Base-by-base conservation (phyloP, 768 basidiomycete species). In the Suillus subluteus region DNA sequence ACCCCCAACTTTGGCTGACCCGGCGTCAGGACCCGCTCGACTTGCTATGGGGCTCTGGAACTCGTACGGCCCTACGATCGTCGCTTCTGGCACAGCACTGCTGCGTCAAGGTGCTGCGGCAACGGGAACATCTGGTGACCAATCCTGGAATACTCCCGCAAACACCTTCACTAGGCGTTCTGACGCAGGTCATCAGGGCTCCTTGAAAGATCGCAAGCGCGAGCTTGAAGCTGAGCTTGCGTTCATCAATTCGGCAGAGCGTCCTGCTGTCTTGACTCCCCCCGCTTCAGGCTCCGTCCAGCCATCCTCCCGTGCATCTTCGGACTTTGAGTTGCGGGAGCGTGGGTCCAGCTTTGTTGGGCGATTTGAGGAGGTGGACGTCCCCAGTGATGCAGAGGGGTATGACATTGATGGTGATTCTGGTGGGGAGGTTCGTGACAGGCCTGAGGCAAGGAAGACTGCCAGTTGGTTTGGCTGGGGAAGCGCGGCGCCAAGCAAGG, bases 31-130 rank as follows among this genome's bases (percentile, higher is more conserved):
- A 3, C 91, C 92, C 6, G 82, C 84, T 21, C 87, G 90, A 72
- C 80, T 94, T 23, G 84, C 84, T 2, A 85, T 83, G 26, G 86
- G 86, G 0, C 79, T 95, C 18, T 95, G 93, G 93, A 82, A 82
- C n/a, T 85, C 88, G 2, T 95, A 92, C 68, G 94, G 92, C 1
- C 93, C 94, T 0, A 74, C 83, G 3, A 82, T 94, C 52, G 71
- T 94, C 15, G 91, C 90, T 3, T 84, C 86, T 1, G 90, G 92
- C 23, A 83, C 90, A 0, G 85, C 86, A 3, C 74, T 93, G 5
- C 76, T 94, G 16, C 81, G 82, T 21, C 86, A 88, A 67, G 80
- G 84, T 26, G 79, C 85, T 15, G 78, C 80, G 0, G 78, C 81
- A 21, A 78, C 86, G 0, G 72, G 78, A 41, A 67, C 80, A 32